Conservation (phyloP, 2,329 filamentous ascomycete genomes). For the Monilinia laxa region DNA sequence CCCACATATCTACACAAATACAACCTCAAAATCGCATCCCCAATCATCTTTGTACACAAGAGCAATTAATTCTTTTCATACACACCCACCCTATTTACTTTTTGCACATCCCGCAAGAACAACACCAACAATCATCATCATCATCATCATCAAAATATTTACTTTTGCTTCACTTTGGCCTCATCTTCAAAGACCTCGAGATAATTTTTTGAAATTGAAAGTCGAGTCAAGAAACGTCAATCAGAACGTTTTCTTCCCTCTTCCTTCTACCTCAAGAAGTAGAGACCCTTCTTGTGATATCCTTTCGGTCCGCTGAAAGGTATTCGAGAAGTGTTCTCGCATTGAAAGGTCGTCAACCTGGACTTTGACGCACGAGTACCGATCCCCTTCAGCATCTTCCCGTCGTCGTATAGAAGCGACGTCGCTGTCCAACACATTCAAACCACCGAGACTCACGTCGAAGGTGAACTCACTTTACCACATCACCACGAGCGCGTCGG, state of each 20-base stretch:
- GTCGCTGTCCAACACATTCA: conserved; percentile 54
- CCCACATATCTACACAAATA: conserved; percentile 20
- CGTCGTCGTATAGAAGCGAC: conserved; percentile 84
- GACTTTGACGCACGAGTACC: conserved; percentile 99
- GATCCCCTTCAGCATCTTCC: conserved; percentile 99
- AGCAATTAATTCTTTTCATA: background rate
- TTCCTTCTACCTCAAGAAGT: conserved; percentile 56
- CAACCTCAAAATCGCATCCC: conserved; percentile 19
- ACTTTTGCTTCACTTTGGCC: background rate
- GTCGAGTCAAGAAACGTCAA: conserved; percentile 26
- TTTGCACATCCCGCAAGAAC: background rate
- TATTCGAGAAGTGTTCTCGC: conserved; percentile 69
- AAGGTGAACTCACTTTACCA: conserved; percentile 78
- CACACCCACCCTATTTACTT: no score
- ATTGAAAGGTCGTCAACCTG: conserved; percentile 86
- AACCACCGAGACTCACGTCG: conserved; percentile 70
- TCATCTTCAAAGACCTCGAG: conserved; percentile 4
- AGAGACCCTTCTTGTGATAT: conserved; percentile 67
- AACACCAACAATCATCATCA: no score
- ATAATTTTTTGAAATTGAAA: conserved; percentile 21
- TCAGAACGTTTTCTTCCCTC: conserved; percentile 41
- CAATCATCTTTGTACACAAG: conserved; percentile 5
- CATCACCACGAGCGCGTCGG: conserved; percentile 73
- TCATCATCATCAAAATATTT: background rate
- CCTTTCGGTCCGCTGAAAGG: conserved; percentile 63